phyloP scores from a whole-genome alignment of 1,284 basidiomycete species.

The Cutaneotrichosporon dermatis region DNA sequence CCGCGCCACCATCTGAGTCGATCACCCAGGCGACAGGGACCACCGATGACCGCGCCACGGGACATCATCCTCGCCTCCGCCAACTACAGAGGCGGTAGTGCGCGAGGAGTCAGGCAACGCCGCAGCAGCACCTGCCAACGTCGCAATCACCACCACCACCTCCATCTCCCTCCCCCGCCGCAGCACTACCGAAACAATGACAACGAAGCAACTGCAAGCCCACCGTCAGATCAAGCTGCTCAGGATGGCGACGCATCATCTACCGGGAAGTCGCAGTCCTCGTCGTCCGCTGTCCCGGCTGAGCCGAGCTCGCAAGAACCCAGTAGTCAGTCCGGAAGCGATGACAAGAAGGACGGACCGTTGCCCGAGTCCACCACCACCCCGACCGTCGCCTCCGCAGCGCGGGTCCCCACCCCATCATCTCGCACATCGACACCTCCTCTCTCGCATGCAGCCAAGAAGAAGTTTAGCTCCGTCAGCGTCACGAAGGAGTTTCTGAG shows the following conservation, averaged over 20 bases:
- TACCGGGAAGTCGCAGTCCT: no score
- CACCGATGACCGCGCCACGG: neutral
- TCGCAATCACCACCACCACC: no score
- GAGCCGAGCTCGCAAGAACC: neutral
- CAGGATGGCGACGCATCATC: no score
- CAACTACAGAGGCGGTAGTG: no score
- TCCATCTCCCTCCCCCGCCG: no score
- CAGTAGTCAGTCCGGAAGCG: neutral
- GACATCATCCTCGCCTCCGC: neutral
- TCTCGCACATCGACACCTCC: slow-evolving; percentile 44
- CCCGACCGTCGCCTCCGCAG: slow-evolving; percentile 9
- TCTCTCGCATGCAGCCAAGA: slow-evolving; percentile 50
- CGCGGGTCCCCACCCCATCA: slow-evolving; percentile 33
- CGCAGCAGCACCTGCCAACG: no score
- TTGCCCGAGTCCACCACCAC: neutral
- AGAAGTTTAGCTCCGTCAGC: slow-evolving; percentile 79
- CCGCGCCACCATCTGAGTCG: neutral
- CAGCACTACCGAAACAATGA: no score
- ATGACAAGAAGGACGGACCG: neutral
- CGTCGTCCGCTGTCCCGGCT: no score
- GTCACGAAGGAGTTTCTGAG: slow-evolving; percentile 92
- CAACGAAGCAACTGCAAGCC: no score
- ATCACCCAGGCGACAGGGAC: neutral
- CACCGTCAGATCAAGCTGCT: no score
- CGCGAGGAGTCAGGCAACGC: no score